A percentile compares a stretch with the other conserved stretches of the same genome.
phyloP scores from a whole-genome alignment of 805 yeast species.

The Metschnikowia kunwiensis region DNA sequence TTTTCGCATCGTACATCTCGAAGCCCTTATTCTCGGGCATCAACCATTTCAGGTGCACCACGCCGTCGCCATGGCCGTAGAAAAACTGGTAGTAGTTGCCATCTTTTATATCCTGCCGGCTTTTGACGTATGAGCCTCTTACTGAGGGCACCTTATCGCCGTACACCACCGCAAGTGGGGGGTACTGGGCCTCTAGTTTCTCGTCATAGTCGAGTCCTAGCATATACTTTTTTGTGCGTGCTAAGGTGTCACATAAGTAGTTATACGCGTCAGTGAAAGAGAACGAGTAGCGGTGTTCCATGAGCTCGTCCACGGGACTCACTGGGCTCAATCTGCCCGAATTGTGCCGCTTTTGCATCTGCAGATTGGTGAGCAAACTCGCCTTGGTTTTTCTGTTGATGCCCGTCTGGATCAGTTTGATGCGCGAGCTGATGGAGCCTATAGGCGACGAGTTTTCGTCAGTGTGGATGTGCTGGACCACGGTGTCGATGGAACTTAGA shows the following conservation, averaged over 20 bases:
- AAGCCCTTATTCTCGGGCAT: slow-evolving; percentile 78
- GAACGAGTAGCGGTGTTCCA: slow-evolving; percentile 19
- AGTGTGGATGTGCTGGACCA: slow-evolving; percentile 9
- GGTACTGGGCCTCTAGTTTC: slow-evolving; percentile 50
- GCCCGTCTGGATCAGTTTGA: slow-evolving; percentile 14
- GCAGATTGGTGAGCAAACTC: slow-evolving; percentile 21
- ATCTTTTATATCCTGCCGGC: slow-evolving; percentile 56
- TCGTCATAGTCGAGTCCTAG: slow-evolving; percentile 54
- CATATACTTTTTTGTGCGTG: slow-evolving; percentile 55
- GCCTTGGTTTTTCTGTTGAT: slow-evolving; percentile 16
- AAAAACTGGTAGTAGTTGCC: slow-evolving; percentile 75
- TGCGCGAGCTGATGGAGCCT: slow-evolving; percentile 24
- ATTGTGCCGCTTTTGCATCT: slow-evolving; percentile 25
- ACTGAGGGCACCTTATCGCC: slow-evolving; percentile 84
- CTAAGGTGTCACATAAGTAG: slow-evolving; percentile 61
- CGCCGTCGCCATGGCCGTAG: slow-evolving; percentile 94
- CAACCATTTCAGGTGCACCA: slow-evolving; percentile 75
- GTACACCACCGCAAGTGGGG: slow-evolving; percentile 80
- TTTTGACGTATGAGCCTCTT: slow-evolving; percentile 68
- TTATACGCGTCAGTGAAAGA: slow-evolving; percentile 58
- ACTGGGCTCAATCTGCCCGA: slow-evolving; percentile 18
- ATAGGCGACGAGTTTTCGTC: slow-evolving; percentile 7
- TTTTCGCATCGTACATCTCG: slow-evolving; percentile 24
- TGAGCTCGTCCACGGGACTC: slow-evolving; percentile 10
- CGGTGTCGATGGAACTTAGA: slow-evolving; percentile 9